Conservation (phyloP, 2,329 filamentous ascomycete genomes). For the Geoglossum cookeanum region DNA sequence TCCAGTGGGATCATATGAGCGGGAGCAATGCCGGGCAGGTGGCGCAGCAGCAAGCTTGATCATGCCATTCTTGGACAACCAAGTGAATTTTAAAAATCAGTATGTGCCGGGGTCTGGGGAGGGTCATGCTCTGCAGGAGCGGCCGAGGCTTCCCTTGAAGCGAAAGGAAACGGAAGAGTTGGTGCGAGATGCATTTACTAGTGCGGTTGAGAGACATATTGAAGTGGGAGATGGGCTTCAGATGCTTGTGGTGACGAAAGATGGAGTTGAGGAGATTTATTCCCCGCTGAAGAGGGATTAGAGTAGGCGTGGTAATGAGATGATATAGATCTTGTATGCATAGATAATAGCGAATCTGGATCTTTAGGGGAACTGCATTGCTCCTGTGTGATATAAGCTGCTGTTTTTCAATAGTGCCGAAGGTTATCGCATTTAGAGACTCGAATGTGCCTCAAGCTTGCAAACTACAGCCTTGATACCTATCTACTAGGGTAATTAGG, state of each 20-base stretch:
- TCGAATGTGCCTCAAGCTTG: no score
- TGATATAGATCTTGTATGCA: neutral
- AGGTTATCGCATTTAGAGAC: neutral
- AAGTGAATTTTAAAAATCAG: slow-evolving; percentile 99
- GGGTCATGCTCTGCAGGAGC: slow-evolving; percentile 61
- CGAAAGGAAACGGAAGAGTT: slow-evolving; percentile 60
- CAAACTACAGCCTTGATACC: no score
- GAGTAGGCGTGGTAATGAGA: neutral
- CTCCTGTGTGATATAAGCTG: no score
- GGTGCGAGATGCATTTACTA: slow-evolving; percentile 94
- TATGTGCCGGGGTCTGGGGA: slow-evolving; percentile 72
- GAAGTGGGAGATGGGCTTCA: slow-evolving; percentile 94
- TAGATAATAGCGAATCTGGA: neutral
- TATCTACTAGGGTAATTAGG: no score
- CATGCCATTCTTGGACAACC: slow-evolving; percentile 98
- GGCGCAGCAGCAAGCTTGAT: slow-evolving; percentile 87
- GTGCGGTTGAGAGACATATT: slow-evolving; percentile 95
- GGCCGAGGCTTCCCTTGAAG: slow-evolving; percentile 48
- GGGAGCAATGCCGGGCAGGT: slow-evolving; percentile 86
- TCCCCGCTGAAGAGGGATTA: slow-evolving; percentile 77
- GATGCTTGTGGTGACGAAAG: slow-evolving; percentile 78
- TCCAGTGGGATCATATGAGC: slow-evolving; percentile 91
- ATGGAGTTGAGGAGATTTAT: slow-evolving; percentile 75
- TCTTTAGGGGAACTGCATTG: no score
- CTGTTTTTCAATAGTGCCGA: neutral